Conservation (phyloP, 345 rosid species). For the Camelina hispida region DNA sequence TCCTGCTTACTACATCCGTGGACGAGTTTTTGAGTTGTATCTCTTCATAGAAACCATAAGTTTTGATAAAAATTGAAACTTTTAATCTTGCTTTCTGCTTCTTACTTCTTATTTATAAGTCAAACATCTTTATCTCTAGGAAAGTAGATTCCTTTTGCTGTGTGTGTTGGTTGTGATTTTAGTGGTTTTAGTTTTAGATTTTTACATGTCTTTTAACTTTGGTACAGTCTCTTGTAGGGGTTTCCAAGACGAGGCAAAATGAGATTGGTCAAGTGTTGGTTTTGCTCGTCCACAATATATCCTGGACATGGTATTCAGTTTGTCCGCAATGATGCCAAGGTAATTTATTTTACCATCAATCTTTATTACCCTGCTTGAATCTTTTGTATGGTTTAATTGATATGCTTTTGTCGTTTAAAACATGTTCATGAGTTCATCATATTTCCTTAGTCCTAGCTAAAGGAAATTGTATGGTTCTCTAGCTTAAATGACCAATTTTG, state of each 20-base stretch:
- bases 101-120: background rate
- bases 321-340: slow-evolving; percentile 89
- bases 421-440: background rate
- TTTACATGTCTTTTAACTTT: background rate
- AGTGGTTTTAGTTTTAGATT: slow-evolving; percentile 17
- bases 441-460: background rate
- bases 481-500: background rate
- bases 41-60: background rate
- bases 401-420: background rate
- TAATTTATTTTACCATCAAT: slow-evolving; percentile 10
- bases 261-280: slow-evolving; percentile 96
- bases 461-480: background rate
- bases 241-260: slow-evolving; percentile 46
- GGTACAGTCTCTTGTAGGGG: slow-evolving; percentile 9
- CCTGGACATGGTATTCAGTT: slow-evolving; percentile 92
- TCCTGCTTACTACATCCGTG: background rate
- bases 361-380: background rate
- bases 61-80: slow-evolving; percentile 4
- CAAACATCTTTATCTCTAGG: background rate
- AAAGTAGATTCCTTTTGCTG: background rate
- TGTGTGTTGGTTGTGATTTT: background rate
- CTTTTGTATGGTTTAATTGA: background rate
- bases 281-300: slow-evolving; percentile 87
- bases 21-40: background rate
- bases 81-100: background rate